A percentile compares a stretch with the other conserved stretches of the same genome.
Conservation (phyloP, 768 basidiomycete genomes). For the Psilocybe subaeruginosa region DNA sequence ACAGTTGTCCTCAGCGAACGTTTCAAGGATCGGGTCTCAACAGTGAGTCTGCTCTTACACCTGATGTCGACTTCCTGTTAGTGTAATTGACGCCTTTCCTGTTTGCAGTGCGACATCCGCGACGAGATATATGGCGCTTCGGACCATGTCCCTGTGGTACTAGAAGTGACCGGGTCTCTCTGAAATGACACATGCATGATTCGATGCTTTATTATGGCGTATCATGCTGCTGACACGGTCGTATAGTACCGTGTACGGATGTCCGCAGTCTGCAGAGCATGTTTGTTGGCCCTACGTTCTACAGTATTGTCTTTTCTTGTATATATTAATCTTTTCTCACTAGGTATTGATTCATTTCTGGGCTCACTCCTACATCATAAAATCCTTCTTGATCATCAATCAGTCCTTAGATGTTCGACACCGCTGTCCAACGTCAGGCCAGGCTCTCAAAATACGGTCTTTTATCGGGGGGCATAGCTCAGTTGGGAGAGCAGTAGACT, state of each 20-base stretch:
- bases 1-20: constrained; percentile 79
- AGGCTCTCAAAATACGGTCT: background rate
- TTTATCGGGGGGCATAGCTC: constrained; percentile 62
- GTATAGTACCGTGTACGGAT: too few relatives aligned
- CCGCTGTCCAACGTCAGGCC: too few relatives aligned
- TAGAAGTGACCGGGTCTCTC: constrained; percentile 66
- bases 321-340: too few relatives aligned
- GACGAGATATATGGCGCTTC: constrained; percentile 87
- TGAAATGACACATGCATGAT: constrained; percentile 11
- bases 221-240: too few relatives aligned
- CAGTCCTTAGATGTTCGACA: too few relatives aligned
- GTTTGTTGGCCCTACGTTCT: too few relatives aligned
- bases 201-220: too few relatives aligned
- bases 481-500: constrained; percentile 80
- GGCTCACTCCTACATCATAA: too few relatives aligned
- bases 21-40: constrained; percentile 62
- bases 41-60: constrained; percentile 33
- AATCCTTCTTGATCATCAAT: too few relatives aligned
- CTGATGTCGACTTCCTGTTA: background rate
- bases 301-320: too few relatives aligned
- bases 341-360: too few relatives aligned
- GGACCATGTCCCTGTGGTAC: constrained; percentile 75
- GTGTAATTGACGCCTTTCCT: background rate
- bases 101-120: constrained; percentile 74
- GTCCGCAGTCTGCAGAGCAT: too few relatives aligned